Evolutionary conservation across 495 filamentous ascomycete species (phyloP).

Genomic region (Chaetomium fimeti): DNA sequence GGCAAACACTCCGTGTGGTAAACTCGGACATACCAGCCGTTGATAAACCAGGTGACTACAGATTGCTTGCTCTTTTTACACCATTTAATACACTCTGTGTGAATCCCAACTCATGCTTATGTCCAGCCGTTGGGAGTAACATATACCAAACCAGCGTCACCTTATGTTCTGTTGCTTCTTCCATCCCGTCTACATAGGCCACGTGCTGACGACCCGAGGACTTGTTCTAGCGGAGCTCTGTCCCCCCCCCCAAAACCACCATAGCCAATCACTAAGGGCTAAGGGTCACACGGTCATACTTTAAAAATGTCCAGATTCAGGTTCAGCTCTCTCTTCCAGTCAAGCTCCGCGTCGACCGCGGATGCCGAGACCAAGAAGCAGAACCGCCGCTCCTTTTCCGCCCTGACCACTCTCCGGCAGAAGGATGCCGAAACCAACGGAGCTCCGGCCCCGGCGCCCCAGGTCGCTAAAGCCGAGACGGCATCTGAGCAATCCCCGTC

Average conservation of each 20-base stretch:
- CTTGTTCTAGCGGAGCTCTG: neutral
- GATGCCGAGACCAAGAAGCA: slow-evolving; percentile 36
- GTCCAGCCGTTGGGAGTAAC: too few relatives aligned
- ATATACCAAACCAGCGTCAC: neutral
- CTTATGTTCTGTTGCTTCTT: slow-evolving; percentile 1
- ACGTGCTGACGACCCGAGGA: slow-evolving; percentile 4
- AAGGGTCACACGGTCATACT: neutral
- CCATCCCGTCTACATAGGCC: neutral
- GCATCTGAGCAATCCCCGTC: slow-evolving; percentile 28
- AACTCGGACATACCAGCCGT: neutral
- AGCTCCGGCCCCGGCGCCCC: neutral
- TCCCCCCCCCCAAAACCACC: neutral
- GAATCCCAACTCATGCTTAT: neutral
- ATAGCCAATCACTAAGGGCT: neutral
- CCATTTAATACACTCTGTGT: neutral
- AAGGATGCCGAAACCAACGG: slow-evolving; percentile 28
- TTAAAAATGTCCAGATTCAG: slow-evolving; percentile 40
- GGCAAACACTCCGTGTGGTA: neutral
- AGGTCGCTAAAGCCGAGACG: slow-evolving; percentile 1
- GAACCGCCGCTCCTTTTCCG: slow-evolving; percentile 33
- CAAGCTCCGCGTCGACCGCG: slow-evolving; percentile 27
- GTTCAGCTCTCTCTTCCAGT: slow-evolving; percentile 37
- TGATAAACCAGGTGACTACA: slow-evolving; percentile 6
- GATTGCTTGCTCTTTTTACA: neutral
- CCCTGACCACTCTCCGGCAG: slow-evolving; percentile 22